Conservation (phyloP, 768 basidiomycete genomes). For the Lactarius pseudohatsudake region DNA sequence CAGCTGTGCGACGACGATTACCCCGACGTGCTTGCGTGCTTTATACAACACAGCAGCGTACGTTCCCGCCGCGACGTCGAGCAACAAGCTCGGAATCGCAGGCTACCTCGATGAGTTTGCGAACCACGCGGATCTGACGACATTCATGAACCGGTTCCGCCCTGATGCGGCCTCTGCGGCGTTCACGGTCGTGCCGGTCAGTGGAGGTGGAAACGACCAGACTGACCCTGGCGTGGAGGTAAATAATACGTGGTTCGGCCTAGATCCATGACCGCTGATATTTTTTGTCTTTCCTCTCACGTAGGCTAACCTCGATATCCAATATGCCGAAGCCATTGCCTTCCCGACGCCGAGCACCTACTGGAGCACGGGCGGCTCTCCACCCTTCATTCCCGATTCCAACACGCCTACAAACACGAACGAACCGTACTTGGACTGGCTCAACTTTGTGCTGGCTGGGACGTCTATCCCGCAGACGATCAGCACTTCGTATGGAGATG, state of each 20-base stretch:
- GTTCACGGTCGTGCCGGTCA: too few relatives aligned
- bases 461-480: slow-evolving; percentile 55
- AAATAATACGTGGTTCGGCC: too few relatives aligned
- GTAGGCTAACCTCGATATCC: slow-evolving; percentile 40
- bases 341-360: slow-evolving; percentile 61
- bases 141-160: too few relatives aligned
- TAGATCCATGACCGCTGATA: neutral
- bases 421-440: slow-evolving; percentile 67
- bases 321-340: slow-evolving; percentile 39
- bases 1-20: too few relatives aligned
- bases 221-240: too few relatives aligned
- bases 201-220: too few relatives aligned
- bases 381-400: slow-evolving; percentile 55
- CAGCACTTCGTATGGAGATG: slow-evolving; percentile 64
- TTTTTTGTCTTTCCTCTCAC: neutral
- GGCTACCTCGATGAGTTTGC: too few relatives aligned
- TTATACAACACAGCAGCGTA: slow-evolving; percentile 37
- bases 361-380: slow-evolving; percentile 65
- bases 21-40: slow-evolving; percentile 4
- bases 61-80: too few relatives aligned
- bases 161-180: too few relatives aligned
- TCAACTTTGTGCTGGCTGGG: slow-evolving; percentile 50
- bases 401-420: slow-evolving; percentile 46
- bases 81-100: slow-evolving; percentile 34
- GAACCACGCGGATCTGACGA: too few relatives aligned